These are phyloP conservation scores for Pyrus hybrid DNA, from an alignment of 331 rosid genomes.

Conservation along the genomic window DNA sequence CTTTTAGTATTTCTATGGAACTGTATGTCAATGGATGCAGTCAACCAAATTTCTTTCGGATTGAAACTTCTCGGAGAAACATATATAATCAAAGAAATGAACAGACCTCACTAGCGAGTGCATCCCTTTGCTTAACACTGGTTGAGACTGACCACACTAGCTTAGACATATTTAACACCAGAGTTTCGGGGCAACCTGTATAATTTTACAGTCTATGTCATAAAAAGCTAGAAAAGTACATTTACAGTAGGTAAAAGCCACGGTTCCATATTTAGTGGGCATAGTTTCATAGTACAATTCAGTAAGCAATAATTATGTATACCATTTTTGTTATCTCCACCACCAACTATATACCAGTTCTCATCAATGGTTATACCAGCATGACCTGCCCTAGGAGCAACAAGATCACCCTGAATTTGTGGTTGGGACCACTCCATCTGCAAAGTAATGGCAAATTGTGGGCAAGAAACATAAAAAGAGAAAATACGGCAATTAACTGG, in stretches of 20 bases:
- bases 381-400: constrained; percentile 92
- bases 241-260: background rate
- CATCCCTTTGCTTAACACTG: constrained; percentile 71
- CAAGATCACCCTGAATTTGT: constrained; percentile 71
- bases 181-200: constrained; percentile 88
- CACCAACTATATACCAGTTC: constrained; percentile 90
- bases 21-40: background rate
- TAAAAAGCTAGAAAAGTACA: constrained; percentile 7
- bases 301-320: constrained; percentile 15
- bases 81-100: background rate
- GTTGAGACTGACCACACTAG: constrained; percentile 80
- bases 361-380: constrained; percentile 71
- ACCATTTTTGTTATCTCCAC: constrained; percentile 95
- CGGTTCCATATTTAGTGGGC: background rate
- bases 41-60: background rate
- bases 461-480: background rate
- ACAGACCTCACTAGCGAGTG: constrained; percentile 95
- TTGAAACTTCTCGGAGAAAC: background rate
- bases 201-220: background rate
- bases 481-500: constrained; percentile 6
- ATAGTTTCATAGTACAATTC: background rate
- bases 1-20: background rate
- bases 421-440: constrained; percentile 99
- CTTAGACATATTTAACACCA: constrained; percentile 80
- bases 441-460: constrained; percentile 23